These are phyloP conservation scores for Naganishia sp. DNA, from an alignment of 1,284 basidiomycete species.

Conservation along the genomic window DNA sequence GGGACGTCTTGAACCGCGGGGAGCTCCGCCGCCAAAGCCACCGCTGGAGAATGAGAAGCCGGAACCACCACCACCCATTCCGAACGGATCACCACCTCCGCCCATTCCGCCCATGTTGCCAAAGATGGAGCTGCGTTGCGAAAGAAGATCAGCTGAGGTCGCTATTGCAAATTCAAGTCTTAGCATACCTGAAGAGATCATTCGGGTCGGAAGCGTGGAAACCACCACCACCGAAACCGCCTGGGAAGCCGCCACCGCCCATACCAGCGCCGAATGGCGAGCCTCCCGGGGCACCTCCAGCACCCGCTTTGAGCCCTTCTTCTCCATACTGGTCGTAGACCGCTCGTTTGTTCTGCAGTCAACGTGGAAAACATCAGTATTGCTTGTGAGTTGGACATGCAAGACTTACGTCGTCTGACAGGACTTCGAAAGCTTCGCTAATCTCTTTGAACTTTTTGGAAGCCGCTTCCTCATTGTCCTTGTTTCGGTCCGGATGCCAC, in stretches of 20 bases:
- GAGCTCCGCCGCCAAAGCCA: conserved; percentile 38
- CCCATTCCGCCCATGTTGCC: conserved; percentile 45
- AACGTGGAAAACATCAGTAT: conserved; percentile 26
- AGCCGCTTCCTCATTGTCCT: conserved; percentile 73
- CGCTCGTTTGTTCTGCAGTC: conserved; percentile 73
- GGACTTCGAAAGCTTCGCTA: conserved; percentile 90
- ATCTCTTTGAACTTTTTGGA: conserved; percentile 92
- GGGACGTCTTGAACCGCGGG: conserved; percentile 36
- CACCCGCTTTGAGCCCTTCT: conserved; percentile 78
- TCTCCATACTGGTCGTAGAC: conserved; percentile 96
- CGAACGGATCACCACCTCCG: conserved; percentile 42
- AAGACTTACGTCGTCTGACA: conserved; percentile 67
- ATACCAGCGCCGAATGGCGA: conserved; percentile 58
- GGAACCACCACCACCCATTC: conserved; percentile 40
- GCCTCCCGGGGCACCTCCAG: conserved; percentile 51
- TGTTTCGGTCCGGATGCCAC: conserved; percentile 90
- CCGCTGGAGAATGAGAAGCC: conserved; percentile 35
- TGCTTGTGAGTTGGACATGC: neutral
- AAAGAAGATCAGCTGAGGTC: no score
- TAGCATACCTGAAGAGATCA: conserved; percentile 82
- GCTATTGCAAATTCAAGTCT: neutral
- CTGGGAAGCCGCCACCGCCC: conserved; percentile 61
- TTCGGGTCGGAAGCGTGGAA: conserved; percentile 81
- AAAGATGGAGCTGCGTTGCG: conserved; percentile 66
- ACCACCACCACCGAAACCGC: conserved; percentile 57